A percentile compares a stretch with the other conserved stretches of the same genome.
Evolutionary conservation across 2,329 filamentous ascomycete species (phyloP).

Genomic region (Cadophora gregata): DNA sequence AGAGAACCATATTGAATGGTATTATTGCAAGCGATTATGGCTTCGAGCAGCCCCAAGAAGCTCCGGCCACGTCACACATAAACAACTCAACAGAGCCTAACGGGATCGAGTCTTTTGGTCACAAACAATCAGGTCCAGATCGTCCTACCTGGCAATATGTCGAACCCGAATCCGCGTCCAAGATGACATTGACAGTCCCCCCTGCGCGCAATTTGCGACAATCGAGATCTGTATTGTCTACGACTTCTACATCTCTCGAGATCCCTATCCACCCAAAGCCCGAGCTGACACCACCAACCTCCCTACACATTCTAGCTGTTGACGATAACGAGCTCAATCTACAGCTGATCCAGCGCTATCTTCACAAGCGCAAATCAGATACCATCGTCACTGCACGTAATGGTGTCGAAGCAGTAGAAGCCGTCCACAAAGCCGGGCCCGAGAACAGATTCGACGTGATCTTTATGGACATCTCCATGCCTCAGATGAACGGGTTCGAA

Average conservation of each 20-base stretch:
- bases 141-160: not conserved
- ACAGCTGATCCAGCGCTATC: slow-evolving; percentile 45
- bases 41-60: slow-evolving; percentile 21
- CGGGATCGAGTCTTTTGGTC: not conserved
- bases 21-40: slow-evolving; percentile 34
- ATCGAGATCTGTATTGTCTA: not conserved
- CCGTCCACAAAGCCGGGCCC: slow-evolving; percentile 41
- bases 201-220: not conserved
- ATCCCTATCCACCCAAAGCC: not conserved
- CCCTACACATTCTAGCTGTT: slow-evolving; percentile 44
- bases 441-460: slow-evolving; percentile 48
- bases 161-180: not conserved
- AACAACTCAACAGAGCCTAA: not conserved
- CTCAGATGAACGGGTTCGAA: slow-evolving; percentile 57
- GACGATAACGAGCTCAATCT: slow-evolving; percentile 51
- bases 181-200: not conserved
- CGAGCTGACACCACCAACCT: not conserved
- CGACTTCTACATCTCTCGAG: not conserved
- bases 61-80: not conserved
- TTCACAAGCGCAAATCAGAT: slow-evolving; percentile 47
- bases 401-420: slow-evolving; percentile 53
- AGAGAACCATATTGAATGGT: slow-evolving; percentile 30
- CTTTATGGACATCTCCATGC: slow-evolving; percentile 62
- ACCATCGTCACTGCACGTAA: slow-evolving; percentile 49
- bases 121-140: not conserved